Evolutionary conservation across 352 stramenopile species (phyloP).

Genomic region (Globisporangium camurandrum): DNA sequence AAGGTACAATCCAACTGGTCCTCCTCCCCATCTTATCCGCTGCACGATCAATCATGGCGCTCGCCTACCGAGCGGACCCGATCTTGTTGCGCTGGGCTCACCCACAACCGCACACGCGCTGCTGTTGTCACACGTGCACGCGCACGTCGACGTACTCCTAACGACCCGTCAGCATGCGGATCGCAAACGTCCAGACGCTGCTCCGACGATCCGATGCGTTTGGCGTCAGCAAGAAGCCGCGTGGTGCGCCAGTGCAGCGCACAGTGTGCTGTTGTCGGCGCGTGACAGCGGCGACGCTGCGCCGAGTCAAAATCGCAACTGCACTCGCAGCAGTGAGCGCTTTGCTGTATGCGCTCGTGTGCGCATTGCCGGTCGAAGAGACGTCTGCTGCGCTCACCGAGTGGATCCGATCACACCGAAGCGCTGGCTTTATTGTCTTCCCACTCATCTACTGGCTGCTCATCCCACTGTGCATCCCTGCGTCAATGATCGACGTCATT

Average conservation of each 20-base stretch:
- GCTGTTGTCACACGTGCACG: no score
- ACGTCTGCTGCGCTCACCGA: constrained; percentile 18
- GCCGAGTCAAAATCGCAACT: constrained; percentile 19
- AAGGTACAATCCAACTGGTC: no score
- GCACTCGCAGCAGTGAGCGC: constrained; percentile 10
- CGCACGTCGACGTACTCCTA: no score
- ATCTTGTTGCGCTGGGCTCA: no score
- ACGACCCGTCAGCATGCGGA: no score
- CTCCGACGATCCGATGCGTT: not conserved
- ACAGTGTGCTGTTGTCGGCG: not conserved
- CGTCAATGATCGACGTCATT: constrained; percentile 56
- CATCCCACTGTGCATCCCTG: constrained; percentile 59
- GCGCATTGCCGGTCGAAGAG: constrained; percentile 37
- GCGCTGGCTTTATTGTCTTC: constrained; percentile 37
- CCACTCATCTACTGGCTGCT: constrained; percentile 43
- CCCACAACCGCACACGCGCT: no score
- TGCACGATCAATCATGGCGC: no score
- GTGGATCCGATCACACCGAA: constrained; percentile 45
- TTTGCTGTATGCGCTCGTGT: constrained; percentile 15
- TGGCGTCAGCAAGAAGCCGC: not conserved
- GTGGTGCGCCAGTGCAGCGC: not conserved
- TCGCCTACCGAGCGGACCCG: no score
- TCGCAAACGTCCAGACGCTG: not conserved
- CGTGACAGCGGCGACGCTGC: not conserved
- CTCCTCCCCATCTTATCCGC: no score